phyloP scores from a whole-genome alignment of 2,329 filamentous ascomycete species.

The Stagonosporopsis cucurbitacearum region DNA sequence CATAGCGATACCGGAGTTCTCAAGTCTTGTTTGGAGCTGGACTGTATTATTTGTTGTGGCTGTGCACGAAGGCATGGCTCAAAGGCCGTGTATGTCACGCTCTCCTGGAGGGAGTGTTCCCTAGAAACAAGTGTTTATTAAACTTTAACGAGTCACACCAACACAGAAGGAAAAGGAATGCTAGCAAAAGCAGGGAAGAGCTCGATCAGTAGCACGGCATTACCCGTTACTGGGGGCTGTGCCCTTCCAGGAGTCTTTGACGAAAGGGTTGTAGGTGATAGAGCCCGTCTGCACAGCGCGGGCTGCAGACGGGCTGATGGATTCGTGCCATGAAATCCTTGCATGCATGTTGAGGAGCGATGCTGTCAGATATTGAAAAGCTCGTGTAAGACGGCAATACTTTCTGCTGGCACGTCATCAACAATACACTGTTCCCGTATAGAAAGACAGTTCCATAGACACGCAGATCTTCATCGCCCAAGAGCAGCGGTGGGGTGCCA shows the following conservation, averaged over 20 bases:
- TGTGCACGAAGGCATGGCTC: not conserved
- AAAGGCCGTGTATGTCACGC: slow-evolving; percentile 1
- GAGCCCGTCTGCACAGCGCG: too few relatives aligned
- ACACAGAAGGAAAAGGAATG: not conserved
- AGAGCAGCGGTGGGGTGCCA: not conserved
- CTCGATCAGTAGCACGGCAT: not conserved
- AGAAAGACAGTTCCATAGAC: not conserved
- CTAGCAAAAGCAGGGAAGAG: not conserved
- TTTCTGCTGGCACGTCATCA: not conserved
- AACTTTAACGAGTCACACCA: not conserved
- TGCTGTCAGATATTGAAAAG: slow-evolving; percentile 3
- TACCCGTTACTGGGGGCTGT: not conserved
- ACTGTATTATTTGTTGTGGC: not conserved
- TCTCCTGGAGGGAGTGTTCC: not conserved
- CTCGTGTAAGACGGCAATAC: slow-evolving; percentile 11
- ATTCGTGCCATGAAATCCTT: too few relatives aligned
- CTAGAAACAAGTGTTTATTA: slow-evolving; percentile 2
- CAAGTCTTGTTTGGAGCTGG: not conserved
- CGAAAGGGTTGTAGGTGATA: not conserved
- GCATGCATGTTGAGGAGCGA: not conserved
- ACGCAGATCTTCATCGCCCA: not conserved
- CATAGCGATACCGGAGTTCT: slow-evolving; percentile 8
- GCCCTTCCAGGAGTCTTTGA: not conserved
- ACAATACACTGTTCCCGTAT: not conserved
- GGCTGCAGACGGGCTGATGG: too few relatives aligned